phyloP scores from a whole-genome alignment of 176 grass and related monocot genomes.

The Zoysia japonica region DNA sequence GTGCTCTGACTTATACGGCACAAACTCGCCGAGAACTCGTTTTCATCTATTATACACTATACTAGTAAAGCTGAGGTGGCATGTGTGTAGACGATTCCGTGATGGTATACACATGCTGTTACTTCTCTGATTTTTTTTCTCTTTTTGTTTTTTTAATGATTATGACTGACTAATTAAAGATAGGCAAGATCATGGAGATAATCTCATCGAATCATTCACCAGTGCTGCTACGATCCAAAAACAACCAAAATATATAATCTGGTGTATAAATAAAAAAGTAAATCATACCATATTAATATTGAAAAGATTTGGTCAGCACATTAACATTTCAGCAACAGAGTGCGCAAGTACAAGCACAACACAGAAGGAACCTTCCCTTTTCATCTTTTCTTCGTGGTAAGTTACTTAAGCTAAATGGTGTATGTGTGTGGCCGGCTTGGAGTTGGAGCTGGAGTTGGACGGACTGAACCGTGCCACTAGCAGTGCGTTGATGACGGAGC shows the following conservation, averaged over 20 bases:
- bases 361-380: slow-evolving; percentile 28
- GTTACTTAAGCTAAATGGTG: slow-evolving; percentile 38
- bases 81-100: slow-evolving; percentile 28
- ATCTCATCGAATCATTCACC: not conserved
- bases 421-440: slow-evolving; percentile 30
- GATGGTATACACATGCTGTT: not conserved
- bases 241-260: not conserved
- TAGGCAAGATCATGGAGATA: not conserved
- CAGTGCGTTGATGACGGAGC: slow-evolving; percentile 35
- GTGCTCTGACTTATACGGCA: slow-evolving; percentile 38
- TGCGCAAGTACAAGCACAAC: slow-evolving; percentile 4
- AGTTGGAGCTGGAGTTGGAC: slow-evolving; percentile 6
- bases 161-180: too few relatives aligned
- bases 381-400: slow-evolving; percentile 50
- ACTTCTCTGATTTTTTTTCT: not conserved
- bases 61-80: slow-evolving; percentile 5
- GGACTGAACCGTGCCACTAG: slow-evolving; percentile 43
- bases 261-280: not conserved
- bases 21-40: slow-evolving; percentile 23
- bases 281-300: not conserved
- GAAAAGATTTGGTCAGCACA: slow-evolving; percentile 7
- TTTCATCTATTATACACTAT: not conserved
- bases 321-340: not conserved
- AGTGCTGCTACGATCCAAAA: not conserved
- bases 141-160: not conserved